Evolutionary conservation across 495 filamentous ascomycete species (phyloP).

Genomic region (Podospora appendiculata): DNA sequence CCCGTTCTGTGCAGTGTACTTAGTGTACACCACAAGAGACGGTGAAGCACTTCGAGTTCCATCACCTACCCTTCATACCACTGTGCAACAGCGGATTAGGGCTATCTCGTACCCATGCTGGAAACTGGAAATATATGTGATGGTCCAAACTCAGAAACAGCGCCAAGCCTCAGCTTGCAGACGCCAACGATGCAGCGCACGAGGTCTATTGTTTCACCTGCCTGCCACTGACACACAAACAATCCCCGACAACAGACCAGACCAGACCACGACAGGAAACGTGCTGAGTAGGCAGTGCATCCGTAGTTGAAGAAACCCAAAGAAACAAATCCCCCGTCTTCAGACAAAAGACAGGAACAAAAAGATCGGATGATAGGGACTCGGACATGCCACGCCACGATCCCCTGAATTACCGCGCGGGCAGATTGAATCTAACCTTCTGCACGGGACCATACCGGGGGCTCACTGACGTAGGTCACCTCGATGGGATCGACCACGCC

Average conservation of each 20-base stretch:
- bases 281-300: background rate
- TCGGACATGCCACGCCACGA: background rate
- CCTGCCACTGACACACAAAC: constrained; percentile 7
- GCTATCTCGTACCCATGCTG: background rate
- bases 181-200: background rate
- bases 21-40: no score
- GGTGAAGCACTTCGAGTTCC: background rate
- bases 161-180: no score
- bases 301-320: no score
- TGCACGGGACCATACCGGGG: no score
- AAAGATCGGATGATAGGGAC: background rate
- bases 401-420: background rate
- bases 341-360: background rate
- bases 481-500: no score
- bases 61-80: background rate
- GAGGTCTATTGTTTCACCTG: constrained; percentile 15
- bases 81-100: background rate
- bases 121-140: background rate
- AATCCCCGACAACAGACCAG: background rate
- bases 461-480: no score
- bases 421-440: background rate
- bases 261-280: background rate
- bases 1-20: no score
- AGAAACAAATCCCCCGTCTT: background rate
- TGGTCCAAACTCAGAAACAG: background rate